A percentile compares a stretch with the other conserved stretches of the same genome.
Conservation (phyloP, 1,284 basidiomycete genomes). For the Heterobasidion occidentale region DNA sequence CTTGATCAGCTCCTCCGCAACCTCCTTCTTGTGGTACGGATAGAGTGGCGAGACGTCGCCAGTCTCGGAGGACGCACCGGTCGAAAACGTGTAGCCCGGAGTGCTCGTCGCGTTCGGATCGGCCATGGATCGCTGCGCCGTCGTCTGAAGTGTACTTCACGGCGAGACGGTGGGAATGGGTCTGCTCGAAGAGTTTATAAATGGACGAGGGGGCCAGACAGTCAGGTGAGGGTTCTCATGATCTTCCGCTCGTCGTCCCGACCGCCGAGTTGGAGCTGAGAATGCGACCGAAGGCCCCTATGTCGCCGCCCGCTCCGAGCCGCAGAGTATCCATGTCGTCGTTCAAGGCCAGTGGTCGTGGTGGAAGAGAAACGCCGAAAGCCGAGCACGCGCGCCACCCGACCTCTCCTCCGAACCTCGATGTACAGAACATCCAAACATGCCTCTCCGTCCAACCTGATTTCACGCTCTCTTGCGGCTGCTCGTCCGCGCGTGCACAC, state of each 20-base stretch:
- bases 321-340: no score
- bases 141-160: not conserved
- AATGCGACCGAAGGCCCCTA: not conserved
- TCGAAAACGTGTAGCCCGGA: conserved; percentile 18
- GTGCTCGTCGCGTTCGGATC: conserved; percentile 13
- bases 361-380: no score
- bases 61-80: conserved; percentile 8
- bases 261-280: not conserved
- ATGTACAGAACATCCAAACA: conserved; percentile 4
- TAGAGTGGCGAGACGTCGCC: conserved; percentile 23
- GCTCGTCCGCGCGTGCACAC: no score
- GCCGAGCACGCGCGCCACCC: not conserved
- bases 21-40: conserved; percentile 31
- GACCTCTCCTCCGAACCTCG: not conserved
- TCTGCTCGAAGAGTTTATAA: no score
- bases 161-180: no score
- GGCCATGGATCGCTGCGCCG: conserved; percentile 9
- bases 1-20: conserved; percentile 33
- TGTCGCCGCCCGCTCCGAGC: no score
- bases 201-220: no score
- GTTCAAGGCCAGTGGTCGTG: no score
- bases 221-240: not conserved
- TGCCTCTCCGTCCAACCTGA: not conserved
- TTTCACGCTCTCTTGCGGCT: not conserved
- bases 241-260: not conserved